phyloP scores from a whole-genome alignment of 768 basidiomycete species.

The Lactarius sanguifluus region DNA sequence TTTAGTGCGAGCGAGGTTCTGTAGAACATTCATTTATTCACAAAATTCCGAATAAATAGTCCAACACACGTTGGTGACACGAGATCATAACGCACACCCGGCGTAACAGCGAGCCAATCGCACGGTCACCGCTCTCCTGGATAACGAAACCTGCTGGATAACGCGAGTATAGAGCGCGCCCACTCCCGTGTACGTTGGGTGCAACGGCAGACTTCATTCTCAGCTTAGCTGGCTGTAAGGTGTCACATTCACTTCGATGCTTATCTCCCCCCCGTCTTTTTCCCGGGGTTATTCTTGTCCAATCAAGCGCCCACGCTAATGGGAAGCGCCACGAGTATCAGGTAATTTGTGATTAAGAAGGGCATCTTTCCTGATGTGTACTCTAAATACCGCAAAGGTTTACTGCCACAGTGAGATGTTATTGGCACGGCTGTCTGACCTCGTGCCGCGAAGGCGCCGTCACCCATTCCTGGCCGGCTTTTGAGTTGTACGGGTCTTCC shows the following conservation, averaged over 20 bases:
- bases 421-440: conserved; percentile 20
- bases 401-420: conserved; percentile 22
- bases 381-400: conserved; percentile 20
- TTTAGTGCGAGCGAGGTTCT: neutral
- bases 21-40: conserved; percentile 23
- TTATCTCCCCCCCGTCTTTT: conserved; percentile 14
- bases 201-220: conserved; percentile 19
- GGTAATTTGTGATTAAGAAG: conserved; percentile 26
- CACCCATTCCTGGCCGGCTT: conserved; percentile 18
- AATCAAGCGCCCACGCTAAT: conserved; percentile 15
- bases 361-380: conserved; percentile 15
- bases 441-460: conserved; percentile 26
- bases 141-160: conserved; percentile 25
- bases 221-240: conserved; percentile 5
- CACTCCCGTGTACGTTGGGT: conserved; percentile 9
- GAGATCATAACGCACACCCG: conserved; percentile 20
- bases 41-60: conserved; percentile 5
- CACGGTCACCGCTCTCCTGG: conserved; percentile 11
- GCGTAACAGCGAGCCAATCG: conserved; percentile 25
- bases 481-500: conserved; percentile 10
- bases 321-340: conserved; percentile 23
- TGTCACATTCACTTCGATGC: conserved; percentile 3
- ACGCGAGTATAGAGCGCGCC: conserved; percentile 13
- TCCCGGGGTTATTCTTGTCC: conserved; percentile 7
- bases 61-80: conserved; percentile 28